Conservation (phyloP, 2,329 filamentous ascomycete species). For the Aureobasidium sp. region DNA sequence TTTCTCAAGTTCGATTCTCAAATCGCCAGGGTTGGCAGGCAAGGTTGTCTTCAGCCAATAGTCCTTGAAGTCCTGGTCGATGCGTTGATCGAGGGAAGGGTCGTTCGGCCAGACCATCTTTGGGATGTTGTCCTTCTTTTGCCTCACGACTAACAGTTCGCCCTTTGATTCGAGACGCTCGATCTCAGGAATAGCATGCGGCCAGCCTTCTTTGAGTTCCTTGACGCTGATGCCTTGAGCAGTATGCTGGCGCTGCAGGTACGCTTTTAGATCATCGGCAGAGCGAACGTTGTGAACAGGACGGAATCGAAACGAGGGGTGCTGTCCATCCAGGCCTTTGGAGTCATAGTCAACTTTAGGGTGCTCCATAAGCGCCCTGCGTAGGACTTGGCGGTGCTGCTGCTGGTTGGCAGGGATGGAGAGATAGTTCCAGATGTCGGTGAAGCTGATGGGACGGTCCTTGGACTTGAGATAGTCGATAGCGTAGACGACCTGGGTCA, state of each 20-base stretch:
- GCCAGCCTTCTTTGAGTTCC: conserved; percentile 94
- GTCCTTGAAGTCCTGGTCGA: conserved; percentile 73
- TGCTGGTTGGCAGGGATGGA: conserved; percentile 48
- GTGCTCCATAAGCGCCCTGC: conserved; percentile 57
- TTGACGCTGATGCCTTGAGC: conserved; percentile 75
- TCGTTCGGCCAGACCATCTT: conserved; percentile 87
- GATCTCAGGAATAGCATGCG: conserved; percentile 70
- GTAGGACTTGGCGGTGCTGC: conserved; percentile 49
- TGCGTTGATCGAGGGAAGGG: conserved; percentile 45
- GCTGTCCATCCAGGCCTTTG: conserved; percentile 52
- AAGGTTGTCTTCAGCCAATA: conserved; percentile 78
- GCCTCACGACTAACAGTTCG: conserved; percentile 74
- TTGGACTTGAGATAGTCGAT: conserved; percentile 72
- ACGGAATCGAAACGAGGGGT: conserved; percentile 65
- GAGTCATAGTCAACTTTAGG: conserved; percentile 53
- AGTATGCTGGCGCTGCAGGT: conserved; percentile 73
- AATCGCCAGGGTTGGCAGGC: conserved; percentile 60
- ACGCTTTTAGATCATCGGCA: conserved; percentile 66
- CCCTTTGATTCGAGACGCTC: conserved; percentile 68
- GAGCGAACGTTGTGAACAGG: conserved; percentile 77
- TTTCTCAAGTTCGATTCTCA: conserved; percentile 66
- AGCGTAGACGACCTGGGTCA: conserved; percentile 81
- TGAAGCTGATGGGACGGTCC: conserved; percentile 58
- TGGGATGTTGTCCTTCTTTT: conserved; percentile 84
- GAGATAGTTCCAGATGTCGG: conserved; percentile 72